Conservation (phyloP, 495 filamentous ascomycete genomes). For the Darksidea phi region DNA sequence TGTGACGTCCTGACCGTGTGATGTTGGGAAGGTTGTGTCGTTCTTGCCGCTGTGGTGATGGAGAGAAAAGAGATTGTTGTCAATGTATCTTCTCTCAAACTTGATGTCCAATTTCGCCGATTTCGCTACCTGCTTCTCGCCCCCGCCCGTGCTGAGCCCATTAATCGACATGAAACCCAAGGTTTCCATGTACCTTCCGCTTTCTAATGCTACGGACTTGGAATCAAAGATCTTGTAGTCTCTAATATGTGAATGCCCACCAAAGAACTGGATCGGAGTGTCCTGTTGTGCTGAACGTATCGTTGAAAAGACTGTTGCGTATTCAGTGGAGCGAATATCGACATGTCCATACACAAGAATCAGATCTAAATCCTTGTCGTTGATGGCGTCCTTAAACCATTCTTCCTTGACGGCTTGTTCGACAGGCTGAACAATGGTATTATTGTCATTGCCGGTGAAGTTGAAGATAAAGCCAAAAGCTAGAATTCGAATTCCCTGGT, state of each 20-base stretch:
- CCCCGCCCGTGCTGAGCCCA: conserved; percentile 55
- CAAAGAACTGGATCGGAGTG: conserved; percentile 89
- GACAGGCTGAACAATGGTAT: conserved; percentile 78
- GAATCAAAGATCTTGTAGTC: conserved; percentile 80
- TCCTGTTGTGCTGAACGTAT: conserved; percentile 76
- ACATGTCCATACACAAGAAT: conserved; percentile 89
- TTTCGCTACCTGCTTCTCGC: conserved; percentile 39
- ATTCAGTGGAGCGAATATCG: conserved; percentile 75
- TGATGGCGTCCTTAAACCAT: conserved; percentile 88
- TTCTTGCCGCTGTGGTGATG: conserved; percentile 77
- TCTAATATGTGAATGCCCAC: conserved; percentile 86
- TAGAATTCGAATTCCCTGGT: conserved; percentile 76
- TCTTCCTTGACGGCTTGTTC: conserved; percentile 72
- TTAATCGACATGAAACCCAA: conserved; percentile 90
- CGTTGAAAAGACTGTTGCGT: conserved; percentile 68
- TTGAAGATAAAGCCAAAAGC: conserved; percentile 95
- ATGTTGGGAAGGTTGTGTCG: conserved; percentile 69
- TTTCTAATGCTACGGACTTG: conserved; percentile 77
- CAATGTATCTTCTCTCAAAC: conserved; percentile 83
- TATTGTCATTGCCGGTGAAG: conserved; percentile 84
- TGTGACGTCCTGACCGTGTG: conserved; percentile 71
- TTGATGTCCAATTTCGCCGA: conserved; percentile 44
- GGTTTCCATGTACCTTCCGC: conserved; percentile 97
- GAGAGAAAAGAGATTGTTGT: conserved; percentile 87
- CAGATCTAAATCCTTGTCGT: conserved; percentile 75